Evolutionary conservation across 2,329 filamentous ascomycete genomes (phyloP).

Genomic region (Onygenales sp.): DNA sequence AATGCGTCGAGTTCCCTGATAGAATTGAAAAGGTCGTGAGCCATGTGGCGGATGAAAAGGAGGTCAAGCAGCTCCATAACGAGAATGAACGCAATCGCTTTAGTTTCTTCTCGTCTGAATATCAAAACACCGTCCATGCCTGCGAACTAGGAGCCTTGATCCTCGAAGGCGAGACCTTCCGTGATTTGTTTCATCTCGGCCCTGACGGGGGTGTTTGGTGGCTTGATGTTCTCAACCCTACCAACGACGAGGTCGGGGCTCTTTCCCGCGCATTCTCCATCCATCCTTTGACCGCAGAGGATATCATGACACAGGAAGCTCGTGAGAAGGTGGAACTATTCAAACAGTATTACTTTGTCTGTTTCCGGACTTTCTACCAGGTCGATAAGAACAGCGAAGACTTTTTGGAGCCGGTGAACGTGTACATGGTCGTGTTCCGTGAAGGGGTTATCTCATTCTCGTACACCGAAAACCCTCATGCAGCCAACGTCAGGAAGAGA

Average conservation of each 20-base stretch:
- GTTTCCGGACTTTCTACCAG: slow-evolving; percentile 87
- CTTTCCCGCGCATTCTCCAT: slow-evolving; percentile 93
- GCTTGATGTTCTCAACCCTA: slow-evolving; percentile 88
- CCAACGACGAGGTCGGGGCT: slow-evolving; percentile 74
- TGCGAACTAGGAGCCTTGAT: slow-evolving; percentile 80
- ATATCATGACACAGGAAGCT: slow-evolving; percentile 89
- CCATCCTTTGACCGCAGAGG: slow-evolving; percentile 89
- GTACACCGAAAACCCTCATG: slow-evolving; percentile 78
- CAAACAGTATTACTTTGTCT: slow-evolving; percentile 95
- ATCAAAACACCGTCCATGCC: slow-evolving; percentile 87
- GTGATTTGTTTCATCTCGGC: slow-evolving; percentile 70
- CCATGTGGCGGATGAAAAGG: slow-evolving; percentile 24
- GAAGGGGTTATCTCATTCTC: slow-evolving; percentile 94
- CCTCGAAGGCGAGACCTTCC: slow-evolving; percentile 79
- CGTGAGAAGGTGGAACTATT: slow-evolving; percentile 98
- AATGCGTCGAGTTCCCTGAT: slow-evolving; percentile 18
- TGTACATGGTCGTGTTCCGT: slow-evolving; percentile 93
- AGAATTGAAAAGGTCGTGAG: slow-evolving; percentile 24
- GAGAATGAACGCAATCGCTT: slow-evolving; percentile 65
- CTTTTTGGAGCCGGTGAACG: slow-evolving; percentile 89
- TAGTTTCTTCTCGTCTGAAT: slow-evolving; percentile 93
- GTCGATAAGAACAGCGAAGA: slow-evolving; percentile 67
- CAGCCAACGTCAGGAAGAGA: slow-evolving; percentile 77
- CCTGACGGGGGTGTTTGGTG: slow-evolving; percentile 86
- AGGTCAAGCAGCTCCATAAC: slow-evolving; percentile 28